These are phyloP conservation scores for Polyporus tsugae DNA, from an alignment of 1,284 basidiomycete species.

Conservation along the genomic window DNA sequence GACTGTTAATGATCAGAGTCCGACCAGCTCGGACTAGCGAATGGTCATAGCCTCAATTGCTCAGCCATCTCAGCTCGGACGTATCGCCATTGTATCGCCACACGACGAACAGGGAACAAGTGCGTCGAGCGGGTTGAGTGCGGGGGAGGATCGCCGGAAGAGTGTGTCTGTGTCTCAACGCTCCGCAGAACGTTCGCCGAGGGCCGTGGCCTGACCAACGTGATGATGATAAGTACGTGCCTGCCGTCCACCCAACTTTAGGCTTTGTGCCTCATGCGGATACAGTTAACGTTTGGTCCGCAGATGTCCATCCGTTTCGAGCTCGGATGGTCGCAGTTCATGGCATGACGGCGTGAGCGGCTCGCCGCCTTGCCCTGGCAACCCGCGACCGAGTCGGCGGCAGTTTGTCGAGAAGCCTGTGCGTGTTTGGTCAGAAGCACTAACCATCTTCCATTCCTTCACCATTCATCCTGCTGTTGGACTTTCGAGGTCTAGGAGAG, in stretches of 20 bases:
- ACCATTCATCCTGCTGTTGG: not conserved
- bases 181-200: constrained; percentile 1
- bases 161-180: not conserved
- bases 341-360: not conserved
- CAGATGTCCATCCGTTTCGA: not conserved
- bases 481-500: not conserved
- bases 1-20: not conserved
- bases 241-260: not conserved
- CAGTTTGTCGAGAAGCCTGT: not conserved
- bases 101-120: not conserved
- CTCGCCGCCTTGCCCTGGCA: not conserved
- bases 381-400: not conserved
- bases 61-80: constrained; percentile 1
- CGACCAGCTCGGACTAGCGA: not conserved
- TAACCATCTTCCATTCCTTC: constrained; percentile 4
- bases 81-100: not conserved
- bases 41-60: not conserved
- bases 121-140: not conserved
- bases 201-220: not conserved
- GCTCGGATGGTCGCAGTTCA: not conserved
- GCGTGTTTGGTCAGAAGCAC: not conserved
- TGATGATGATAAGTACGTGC: not conserved
- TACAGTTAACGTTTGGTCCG: not conserved
- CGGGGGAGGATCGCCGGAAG: constrained; percentile 13
- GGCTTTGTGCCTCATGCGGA: constrained; percentile 3